Base-by-base conservation (phyloP, 345 rosid species). In the Eucalyptus tenuipes region DNA sequence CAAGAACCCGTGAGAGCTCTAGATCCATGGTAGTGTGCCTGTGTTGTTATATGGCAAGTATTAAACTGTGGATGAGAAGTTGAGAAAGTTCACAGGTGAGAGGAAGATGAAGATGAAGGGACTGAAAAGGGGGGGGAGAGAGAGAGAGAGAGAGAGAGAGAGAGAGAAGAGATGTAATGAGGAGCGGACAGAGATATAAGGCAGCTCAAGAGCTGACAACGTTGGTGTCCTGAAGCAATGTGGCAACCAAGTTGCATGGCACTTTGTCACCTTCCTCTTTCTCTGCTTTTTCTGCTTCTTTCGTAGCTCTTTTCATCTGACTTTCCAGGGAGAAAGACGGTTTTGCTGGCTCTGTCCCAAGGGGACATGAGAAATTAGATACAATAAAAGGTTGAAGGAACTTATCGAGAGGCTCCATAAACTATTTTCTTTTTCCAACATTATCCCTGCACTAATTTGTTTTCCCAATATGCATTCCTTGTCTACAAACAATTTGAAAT, bases 231-330 rank as follows among this genome's bases (percentile, higher is more conserved):
- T 68, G 31, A 31, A 10, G 89, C 88, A 89, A 90, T 71, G 94
- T 89, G 92, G 88, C 94, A 88, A 88, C 79, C 31, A 25, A 85
- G 18, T 31, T 87, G 92, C 92, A 88, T 89, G 91, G 81, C 50
- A 49, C 27, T 88, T 91, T 88, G 88, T 88, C 90, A 64, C 85
- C 90, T 88, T 42, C 49, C 88, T 17, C 20, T 50, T 50, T 37
- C 17, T 37, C 82, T 37, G 82, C 47, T 20, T 75, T 33, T 31
- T 33, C 44, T 33, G 80, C 44, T 33, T 9, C 42, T 68, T 13
- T 44, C 37, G 24, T 16, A 1, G 13, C 80, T 24, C 80, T 68
- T 68, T 68, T 68, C 42, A 68, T 68, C 44, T 75, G 45, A 37
- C 82, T 75, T 71, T 37, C 47, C 14, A 20, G 15, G 82, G 24